Conservation (phyloP, 192 early-diverging fungal genomes). For the Backusella luteola region DNA sequence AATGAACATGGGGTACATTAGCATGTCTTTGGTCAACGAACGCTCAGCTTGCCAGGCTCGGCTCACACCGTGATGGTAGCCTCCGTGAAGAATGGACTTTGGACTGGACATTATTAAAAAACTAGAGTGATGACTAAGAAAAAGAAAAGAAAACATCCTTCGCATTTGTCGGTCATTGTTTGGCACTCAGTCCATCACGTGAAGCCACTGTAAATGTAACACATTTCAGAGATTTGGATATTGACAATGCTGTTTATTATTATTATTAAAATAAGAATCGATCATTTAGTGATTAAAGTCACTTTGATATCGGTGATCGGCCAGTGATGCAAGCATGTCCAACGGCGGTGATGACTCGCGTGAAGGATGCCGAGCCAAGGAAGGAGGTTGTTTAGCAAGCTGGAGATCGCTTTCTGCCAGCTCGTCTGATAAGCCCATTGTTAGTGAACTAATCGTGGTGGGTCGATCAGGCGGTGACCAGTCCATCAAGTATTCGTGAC, state of each 20-base stretch:
- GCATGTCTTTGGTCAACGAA: conserved; percentile 63
- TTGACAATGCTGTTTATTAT: too few species aligned
- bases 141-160: not conserved
- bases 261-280: too few species aligned
- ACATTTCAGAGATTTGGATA: too few species aligned
- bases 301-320: conserved; percentile 19
- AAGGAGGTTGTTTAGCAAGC: conserved; percentile 12
- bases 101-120: not conserved
- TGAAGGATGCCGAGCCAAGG: not conserved
- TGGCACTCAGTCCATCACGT: not conserved
- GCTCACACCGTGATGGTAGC: conserved; percentile 78
- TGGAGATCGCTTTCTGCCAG: conserved; percentile 20
- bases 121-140: not conserved
- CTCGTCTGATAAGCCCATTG: conserved; percentile 29
- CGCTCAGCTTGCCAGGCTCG: conserved; percentile 81
- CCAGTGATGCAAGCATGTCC: conserved; percentile 25
- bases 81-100: conserved; percentile 79
- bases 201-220: not conserved
- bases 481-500: conserved; percentile 10
- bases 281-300: not conserved
- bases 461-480: conserved; percentile 38
- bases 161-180: not conserved
- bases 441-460: conserved; percentile 34
- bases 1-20: conserved; percentile 97
- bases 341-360: conserved; percentile 22